These are phyloP conservation scores for Coemansia sp. DNA, from an alignment of 192 early-diverging fungal genomes.

Conservation along the genomic window DNA sequence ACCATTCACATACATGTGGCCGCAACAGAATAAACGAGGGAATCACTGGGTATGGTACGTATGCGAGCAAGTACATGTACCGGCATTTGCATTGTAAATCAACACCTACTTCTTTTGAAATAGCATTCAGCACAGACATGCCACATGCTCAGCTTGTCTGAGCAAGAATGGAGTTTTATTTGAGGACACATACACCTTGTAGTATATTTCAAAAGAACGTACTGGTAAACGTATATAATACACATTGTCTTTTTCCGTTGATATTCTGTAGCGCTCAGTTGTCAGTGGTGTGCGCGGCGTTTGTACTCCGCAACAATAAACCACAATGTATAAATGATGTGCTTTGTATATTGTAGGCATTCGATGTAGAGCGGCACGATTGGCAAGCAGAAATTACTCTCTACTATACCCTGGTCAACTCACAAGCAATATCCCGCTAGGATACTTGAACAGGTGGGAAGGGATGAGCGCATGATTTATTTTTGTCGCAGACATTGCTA, in stretches of 20 bases:
- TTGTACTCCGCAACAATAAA: not conserved
- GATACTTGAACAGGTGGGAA: not conserved
- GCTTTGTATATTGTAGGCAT: not conserved
- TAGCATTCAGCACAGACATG: not conserved
- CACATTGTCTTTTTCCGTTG: not conserved
- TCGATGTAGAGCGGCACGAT: not conserved
- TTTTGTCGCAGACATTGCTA: slow-evolving; percentile 1
- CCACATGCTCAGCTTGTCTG: not conserved
- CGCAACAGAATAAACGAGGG: not conserved
- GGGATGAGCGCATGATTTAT: not conserved
- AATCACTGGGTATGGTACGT: not conserved
- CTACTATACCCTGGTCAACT: not conserved
- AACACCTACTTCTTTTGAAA: not conserved
- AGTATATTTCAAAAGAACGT: not conserved
- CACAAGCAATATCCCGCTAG: not conserved
- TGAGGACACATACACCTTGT: not conserved
- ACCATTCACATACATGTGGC: not conserved
- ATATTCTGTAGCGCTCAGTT: not conserved
- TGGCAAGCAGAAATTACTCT: not conserved
- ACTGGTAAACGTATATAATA: not conserved
- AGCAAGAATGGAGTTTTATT: not conserved
- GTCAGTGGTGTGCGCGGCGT: not conserved
- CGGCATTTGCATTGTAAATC: not conserved
- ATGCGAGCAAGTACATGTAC: not conserved
- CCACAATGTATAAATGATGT: not conserved